Conservation (phyloP, 495 filamentous ascomycete species). For the Aspergillus saccharolyticus region DNA sequence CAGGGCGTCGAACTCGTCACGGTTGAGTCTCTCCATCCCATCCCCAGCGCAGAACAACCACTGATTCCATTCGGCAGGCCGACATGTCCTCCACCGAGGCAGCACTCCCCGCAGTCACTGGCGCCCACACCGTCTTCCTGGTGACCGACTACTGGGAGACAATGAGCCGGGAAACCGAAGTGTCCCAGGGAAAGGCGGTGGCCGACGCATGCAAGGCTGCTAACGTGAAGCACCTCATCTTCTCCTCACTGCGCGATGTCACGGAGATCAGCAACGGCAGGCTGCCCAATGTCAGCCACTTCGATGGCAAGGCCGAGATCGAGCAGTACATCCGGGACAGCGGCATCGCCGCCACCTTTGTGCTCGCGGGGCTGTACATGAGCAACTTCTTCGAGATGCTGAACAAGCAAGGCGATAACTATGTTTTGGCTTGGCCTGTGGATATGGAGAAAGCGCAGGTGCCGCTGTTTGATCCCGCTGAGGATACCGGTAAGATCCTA, state of each 20-base stretch:
- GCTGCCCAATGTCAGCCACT: slow-evolving; percentile 50
- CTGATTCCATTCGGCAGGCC: not conserved
- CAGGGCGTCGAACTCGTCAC: not conserved
- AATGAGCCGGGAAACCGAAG: slow-evolving; percentile 25
- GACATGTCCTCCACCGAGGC: not conserved
- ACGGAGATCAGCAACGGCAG: slow-evolving; percentile 30
- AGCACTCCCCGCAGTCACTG: not conserved
- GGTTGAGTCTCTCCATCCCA: not conserved
- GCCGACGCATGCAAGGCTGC: slow-evolving; percentile 38
- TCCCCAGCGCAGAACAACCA: not conserved
- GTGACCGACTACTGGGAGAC: slow-evolving; percentile 9
- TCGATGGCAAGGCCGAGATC: slow-evolving; percentile 58
- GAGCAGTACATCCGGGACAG: slow-evolving; percentile 50
- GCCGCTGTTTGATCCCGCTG: slow-evolving; percentile 46
- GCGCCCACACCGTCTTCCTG: slow-evolving; percentile 1
- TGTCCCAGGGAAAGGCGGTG: slow-evolving; percentile 53
- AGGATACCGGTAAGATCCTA: slow-evolving; percentile 46
- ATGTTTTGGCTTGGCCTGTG: slow-evolving; percentile 7
- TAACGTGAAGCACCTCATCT: slow-evolving; percentile 29
- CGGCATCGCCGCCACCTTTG: slow-evolving; percentile 49
- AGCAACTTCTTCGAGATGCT: slow-evolving; percentile 32
- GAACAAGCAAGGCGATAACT: slow-evolving; percentile 17
- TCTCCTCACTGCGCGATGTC: slow-evolving; percentile 20
- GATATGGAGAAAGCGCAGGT: slow-evolving; percentile 27
- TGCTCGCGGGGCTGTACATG: slow-evolving; percentile 58